Conservation (phyloP, 768 basidiomycete species). For the Polyporus arcularius region DNA sequence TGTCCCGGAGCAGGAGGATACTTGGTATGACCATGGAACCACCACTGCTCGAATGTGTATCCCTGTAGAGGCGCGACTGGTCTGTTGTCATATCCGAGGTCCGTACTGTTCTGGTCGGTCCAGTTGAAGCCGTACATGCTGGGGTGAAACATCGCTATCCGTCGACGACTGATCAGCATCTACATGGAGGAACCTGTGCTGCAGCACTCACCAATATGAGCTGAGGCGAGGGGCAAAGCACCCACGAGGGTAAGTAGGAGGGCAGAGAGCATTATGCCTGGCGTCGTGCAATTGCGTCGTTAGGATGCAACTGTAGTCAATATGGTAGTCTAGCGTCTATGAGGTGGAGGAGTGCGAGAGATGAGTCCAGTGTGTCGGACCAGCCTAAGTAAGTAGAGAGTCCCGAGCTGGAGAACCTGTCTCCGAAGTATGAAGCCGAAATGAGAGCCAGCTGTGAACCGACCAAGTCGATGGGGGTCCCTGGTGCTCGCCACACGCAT, state of each 20-base stretch:
- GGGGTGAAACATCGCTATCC: conserved; percentile 53
- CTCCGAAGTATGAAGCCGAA: conserved; percentile 8
- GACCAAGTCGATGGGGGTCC: conserved; percentile 7
- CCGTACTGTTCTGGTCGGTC: conserved; percentile 39
- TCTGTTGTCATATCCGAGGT: conserved; percentile 64
- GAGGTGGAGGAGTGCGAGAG: not conserved
- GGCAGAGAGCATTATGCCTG: conserved; percentile 7
- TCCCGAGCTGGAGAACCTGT: conserved; percentile 12
- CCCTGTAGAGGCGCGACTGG: conserved; percentile 46
- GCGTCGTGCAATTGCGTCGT: not conserved
- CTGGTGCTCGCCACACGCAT: not conserved
- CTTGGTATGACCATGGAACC: conserved; percentile 65
- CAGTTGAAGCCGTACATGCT: conserved; percentile 73
- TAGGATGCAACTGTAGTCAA: not conserved
- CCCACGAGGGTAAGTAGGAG: conserved; percentile 13
- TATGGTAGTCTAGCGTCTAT: conserved; percentile 1
- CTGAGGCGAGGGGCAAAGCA: conserved; percentile 15
- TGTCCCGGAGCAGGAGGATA: conserved; percentile 58
- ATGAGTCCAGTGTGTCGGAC: not conserved
- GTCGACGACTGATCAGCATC: not conserved
- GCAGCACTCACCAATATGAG: conserved; percentile 19
- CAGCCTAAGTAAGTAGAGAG: not conserved
- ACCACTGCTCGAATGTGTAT: conserved; percentile 47
- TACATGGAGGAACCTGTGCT: not conserved
- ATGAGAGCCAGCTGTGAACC: conserved; percentile 8